Conservation (phyloP, 345 rosid species). For the Turritis glabra region DNA sequence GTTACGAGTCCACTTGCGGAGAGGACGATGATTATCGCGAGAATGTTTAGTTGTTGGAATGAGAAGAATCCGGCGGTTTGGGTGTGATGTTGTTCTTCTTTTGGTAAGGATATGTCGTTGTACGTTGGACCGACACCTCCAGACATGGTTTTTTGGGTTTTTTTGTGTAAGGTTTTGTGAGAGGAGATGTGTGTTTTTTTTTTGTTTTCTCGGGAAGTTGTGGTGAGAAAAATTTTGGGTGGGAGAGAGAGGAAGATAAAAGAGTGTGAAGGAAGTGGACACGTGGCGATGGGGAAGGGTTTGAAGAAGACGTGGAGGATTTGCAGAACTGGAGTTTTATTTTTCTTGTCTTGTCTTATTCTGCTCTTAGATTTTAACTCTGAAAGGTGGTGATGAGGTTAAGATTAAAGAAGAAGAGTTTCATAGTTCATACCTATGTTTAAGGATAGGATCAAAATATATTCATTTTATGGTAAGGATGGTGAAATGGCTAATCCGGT, state of each 20-base stretch:
- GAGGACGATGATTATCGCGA: slow-evolving; percentile 57
- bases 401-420: too few species aligned
- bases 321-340: not conserved
- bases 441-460: too few species aligned
- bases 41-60: slow-evolving; percentile 64
- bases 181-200: too few species aligned
- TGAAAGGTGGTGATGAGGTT: too few species aligned
- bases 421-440: too few species aligned
- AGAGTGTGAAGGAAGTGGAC: slow-evolving; percentile 15
- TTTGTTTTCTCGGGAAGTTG: not conserved
- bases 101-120: slow-evolving; percentile 56
- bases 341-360: slow-evolving; percentile 6
- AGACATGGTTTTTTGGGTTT: slow-evolving; percentile 48
- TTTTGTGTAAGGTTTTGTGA: too few species aligned
- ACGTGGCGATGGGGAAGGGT: slow-evolving; percentile 25
- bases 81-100: slow-evolving; percentile 42
- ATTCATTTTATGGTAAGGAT: too few species aligned
- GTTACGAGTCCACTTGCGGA: slow-evolving; percentile 74
- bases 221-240: not conserved
- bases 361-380: not conserved
- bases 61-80: slow-evolving; percentile 38
- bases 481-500: too few species aligned
- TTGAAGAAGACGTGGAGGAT: slow-evolving; percentile 28
- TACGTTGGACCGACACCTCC: slow-evolving; percentile 72
- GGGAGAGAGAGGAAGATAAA: slow-evolving; percentile 9